A percentile compares a stretch with the other conserved stretches of the same genome.
Conservation (phyloP, 495 filamentous ascomycete species). For the Margaritispora aquatica region DNA sequence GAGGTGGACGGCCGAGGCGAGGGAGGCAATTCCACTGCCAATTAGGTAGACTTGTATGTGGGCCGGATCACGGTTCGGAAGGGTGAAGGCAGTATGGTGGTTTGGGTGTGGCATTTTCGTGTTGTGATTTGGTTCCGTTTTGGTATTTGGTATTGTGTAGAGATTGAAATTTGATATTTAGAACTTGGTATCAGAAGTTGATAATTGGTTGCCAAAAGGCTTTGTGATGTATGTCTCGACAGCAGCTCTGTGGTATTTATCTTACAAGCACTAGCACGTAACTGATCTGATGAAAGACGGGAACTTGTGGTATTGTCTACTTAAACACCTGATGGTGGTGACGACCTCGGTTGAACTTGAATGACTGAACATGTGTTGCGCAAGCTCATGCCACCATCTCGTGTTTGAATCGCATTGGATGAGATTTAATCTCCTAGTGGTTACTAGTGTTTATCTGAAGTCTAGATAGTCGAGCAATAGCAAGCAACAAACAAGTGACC, state of each 20-base stretch:
- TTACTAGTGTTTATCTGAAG: no score
- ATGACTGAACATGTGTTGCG: not conserved
- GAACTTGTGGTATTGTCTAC: not conserved
- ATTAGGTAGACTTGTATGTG: conserved; percentile 33
- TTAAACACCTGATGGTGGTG: not conserved
- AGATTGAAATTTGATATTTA: no score
- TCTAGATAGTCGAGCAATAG: no score
- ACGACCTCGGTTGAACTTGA: not conserved
- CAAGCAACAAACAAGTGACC: no score
- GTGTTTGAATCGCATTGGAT: no score
- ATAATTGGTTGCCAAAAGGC: no score
- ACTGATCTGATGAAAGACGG: no score
- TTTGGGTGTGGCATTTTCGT: not conserved
- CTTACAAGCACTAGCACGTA: no score
- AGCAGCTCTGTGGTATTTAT: no score
- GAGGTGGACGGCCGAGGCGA: conserved; percentile 36
- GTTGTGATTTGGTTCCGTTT: not conserved
- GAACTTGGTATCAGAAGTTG: no score
- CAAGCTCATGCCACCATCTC: not conserved
- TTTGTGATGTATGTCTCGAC: no score
- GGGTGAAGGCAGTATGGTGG: not conserved
- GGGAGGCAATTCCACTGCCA: conserved; percentile 36
- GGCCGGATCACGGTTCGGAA: conserved; percentile 21
- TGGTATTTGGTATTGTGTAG: not conserved
- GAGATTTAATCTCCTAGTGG: no score